Evolutionary conservation across 129 eudicot species (phyloP).

Genomic region (Rutidosis leptorrhynchoides): DNA sequence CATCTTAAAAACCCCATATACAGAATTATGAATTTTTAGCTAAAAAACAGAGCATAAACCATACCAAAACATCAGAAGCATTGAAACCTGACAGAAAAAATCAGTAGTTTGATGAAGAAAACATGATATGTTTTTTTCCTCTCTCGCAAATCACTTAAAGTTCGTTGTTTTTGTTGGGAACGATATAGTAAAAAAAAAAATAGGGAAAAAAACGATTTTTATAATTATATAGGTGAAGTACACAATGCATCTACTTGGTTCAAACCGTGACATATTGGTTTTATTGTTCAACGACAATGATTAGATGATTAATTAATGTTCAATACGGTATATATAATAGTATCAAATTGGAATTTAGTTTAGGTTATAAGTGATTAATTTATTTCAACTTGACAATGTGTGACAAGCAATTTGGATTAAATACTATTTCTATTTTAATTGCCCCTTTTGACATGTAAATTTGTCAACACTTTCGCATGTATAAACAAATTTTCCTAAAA

Average conservation of each 20-base stretch:
- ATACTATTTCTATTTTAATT: conserved; percentile 10
- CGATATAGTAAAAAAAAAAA: not conserved
- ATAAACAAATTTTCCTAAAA: not conserved
- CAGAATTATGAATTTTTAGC: not conserved
- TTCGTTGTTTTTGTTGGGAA: too few species aligned
- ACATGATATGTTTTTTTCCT: not conserved
- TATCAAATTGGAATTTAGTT: not conserved
- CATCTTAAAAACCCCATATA: not conserved
- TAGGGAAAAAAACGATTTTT: not conserved
- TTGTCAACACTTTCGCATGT: not conserved
- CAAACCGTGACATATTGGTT: conserved; percentile 7
- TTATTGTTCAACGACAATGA: conserved; percentile 23
- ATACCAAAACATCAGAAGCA: conserved; percentile 29
- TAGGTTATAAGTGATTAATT: not conserved
- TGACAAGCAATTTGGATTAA: conserved; percentile 6
- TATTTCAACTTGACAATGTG: conserved; percentile 26
- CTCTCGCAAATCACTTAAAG: conserved; percentile 27
- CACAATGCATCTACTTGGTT: conserved; percentile 6
- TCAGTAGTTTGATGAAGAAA: not conserved
- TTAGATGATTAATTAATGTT: not conserved
- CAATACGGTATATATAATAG: too few species aligned
- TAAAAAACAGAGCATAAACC: conserved; percentile 8
- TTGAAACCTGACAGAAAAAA: conserved; percentile 5
- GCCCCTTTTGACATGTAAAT: conserved; percentile 16
- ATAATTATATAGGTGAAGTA: not conserved